Base-by-base conservation (phyloP, 139 green algal species). In the Ettlia oleoabundans region DNA sequence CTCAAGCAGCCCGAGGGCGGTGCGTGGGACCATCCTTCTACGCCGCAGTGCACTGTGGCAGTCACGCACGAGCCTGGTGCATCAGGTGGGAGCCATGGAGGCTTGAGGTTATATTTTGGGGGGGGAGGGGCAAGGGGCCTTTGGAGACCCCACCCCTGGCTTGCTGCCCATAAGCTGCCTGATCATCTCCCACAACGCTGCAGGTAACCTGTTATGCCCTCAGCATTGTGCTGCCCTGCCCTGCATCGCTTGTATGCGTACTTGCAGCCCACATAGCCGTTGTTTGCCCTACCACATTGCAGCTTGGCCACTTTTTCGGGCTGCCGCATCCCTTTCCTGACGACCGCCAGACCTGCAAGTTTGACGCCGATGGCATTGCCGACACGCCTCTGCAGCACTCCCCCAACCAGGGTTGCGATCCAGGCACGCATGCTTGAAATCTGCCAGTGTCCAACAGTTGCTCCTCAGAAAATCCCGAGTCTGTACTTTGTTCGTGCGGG, bases 261-360 rank as follows among this genome's bases (percentile, higher is more conserved):
- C n/a, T n/a, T n/a, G n/a, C n/a, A n/a, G n/a, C n/a, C n/a, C n/a
- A n/a, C n/a, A n/a, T n/a, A n/a, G 21, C n/a, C 62, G 10, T 37
- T 41, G 18, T 37, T 33, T 18, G 65, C 65, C 37, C 58, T 32
- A 21, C 41, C 35, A 3, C 33, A 41, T 8, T 30, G 41, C 76
- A 82, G 76, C 30, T 87, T 37, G 82, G 82, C 28, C 83, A 87
- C 76, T 69, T 81, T 33, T 64, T 87, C 5, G 83, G 83, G 26
- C 67, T 87, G 37, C 76, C 83, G 7, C 83, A 87, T 33, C 83
- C 83, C 41, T 87, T 85, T 69, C 83, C 83, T 3, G 53, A 62
- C 38, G 62, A 51, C n/a, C 28, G n/a, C 13, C 18, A 67, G 38
- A 84, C 67, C 18, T 87, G 83, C 83, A 76, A 61, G 55, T 8